phyloP scores from a whole-genome alignment of 169 alveolate genomes.

The Cryptosporidium sp. region DNA sequence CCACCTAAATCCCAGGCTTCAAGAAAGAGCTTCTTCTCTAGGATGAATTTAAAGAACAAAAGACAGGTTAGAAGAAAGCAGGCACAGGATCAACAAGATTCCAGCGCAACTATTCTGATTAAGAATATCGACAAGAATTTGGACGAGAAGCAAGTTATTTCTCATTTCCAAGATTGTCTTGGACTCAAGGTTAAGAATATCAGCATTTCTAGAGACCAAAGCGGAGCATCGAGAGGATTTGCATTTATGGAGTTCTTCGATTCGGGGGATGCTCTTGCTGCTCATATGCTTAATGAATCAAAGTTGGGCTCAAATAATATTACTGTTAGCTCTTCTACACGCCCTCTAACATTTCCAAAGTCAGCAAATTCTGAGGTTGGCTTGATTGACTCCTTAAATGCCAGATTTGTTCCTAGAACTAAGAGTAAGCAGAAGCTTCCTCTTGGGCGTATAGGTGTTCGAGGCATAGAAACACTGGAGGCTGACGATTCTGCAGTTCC shows the following conservation, averaged over 20 bases:
- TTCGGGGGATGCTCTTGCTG: constrained; percentile 75
- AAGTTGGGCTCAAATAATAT: constrained; percentile 44
- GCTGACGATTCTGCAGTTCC: not conserved
- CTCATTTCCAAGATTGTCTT: constrained; percentile 35
- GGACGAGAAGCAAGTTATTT: constrained; percentile 11
- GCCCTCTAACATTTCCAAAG: constrained; percentile 61
- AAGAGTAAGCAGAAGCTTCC: constrained; percentile 54
- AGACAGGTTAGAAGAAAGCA: constrained; percentile 4
- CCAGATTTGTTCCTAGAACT: constrained; percentile 47
- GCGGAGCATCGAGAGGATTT: constrained; percentile 76
- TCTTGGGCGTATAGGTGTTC: not conserved
- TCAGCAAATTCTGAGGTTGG: no score
- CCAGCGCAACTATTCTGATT: constrained; percentile 18
- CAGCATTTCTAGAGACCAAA: constrained; percentile 40
- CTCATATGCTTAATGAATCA: constrained; percentile 75
- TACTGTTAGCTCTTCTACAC: constrained; percentile 50
- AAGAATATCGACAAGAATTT: constrained; percentile 53
- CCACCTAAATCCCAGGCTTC: constrained; percentile 6
- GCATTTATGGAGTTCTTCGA: constrained; percentile 68
- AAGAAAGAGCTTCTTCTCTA: not conserved
- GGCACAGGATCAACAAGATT: not conserved
- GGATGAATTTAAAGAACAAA: not conserved
- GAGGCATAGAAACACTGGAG: not conserved
- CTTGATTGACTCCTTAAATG: not conserved
- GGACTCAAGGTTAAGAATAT: constrained; percentile 34